Evolutionary conservation across 2,329 filamentous ascomycete genomes (phyloP).

Genomic region (Aspergillus uvarum): DNA sequence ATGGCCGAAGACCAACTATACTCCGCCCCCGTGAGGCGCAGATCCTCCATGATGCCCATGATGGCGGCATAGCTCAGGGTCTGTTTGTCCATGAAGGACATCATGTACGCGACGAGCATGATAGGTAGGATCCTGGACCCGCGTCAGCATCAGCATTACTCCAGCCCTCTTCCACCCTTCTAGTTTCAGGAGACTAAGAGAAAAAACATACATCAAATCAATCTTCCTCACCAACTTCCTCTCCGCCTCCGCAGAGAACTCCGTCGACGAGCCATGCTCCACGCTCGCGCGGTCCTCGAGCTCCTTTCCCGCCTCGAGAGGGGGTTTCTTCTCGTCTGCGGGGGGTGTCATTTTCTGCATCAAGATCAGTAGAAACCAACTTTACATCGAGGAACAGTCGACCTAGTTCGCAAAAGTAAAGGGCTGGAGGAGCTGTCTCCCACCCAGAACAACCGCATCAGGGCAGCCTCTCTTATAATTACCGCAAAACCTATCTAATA

Average conservation of each 20-base stretch:
- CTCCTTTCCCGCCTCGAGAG: not conserved
- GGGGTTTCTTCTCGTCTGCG: not conserved
- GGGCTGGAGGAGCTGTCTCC: too few species aligned
- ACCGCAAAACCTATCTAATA: too few species aligned
- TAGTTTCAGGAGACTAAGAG: not conserved
- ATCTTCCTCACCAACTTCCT: constrained; percentile 24
- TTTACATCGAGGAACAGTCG: too few species aligned
- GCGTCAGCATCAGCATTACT: not conserved
- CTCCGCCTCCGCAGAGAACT: constrained; percentile 20
- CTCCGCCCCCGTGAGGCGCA: constrained; percentile 22
- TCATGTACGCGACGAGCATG: constrained; percentile 29
- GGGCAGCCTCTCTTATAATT: too few species aligned
- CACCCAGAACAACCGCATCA: too few species aligned
- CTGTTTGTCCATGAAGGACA: constrained; percentile 40
- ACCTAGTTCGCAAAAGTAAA: too few species aligned
- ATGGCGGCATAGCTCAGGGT: constrained; percentile 34
- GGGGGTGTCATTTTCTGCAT: not conserved
- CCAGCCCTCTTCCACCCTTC: too few species aligned
- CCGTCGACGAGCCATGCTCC: constrained; percentile 12
- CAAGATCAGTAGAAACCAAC: too few species aligned
- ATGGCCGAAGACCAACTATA: constrained; percentile 26
- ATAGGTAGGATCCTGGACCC: constrained; percentile 23
- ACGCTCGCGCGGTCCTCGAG: constrained; percentile 16
- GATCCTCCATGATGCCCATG: constrained; percentile 25
- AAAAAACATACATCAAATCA: constrained; percentile 19